A percentile compares a stretch with the other conserved stretches of the same genome.
These are phyloP conservation scores for Ogataea nonfermentans DNA, from an alignment of 805 yeast genomes.

Conservation along the genomic window DNA sequence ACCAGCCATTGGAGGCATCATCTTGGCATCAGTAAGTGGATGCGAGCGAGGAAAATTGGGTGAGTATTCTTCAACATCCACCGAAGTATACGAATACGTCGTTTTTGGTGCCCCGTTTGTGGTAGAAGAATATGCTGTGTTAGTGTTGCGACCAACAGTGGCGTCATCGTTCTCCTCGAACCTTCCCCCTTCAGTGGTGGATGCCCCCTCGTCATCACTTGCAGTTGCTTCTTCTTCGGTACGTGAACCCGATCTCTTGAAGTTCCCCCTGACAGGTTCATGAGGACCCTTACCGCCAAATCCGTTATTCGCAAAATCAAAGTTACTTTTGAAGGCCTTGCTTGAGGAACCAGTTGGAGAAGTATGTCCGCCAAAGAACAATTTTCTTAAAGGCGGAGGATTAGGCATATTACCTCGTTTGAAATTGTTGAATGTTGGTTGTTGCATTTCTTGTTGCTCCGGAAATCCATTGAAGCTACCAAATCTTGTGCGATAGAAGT, in stretches of 20 bases:
- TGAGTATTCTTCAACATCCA: slow-evolving; percentile 26
- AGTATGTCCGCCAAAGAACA: slow-evolving; percentile 16
- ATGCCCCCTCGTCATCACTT: slow-evolving; percentile 18
- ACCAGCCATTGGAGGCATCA: slow-evolving; percentile 13
- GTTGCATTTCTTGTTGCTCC: slow-evolving; percentile 15
- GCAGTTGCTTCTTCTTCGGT: slow-evolving; percentile 15
- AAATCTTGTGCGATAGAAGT: slow-evolving; percentile 18
- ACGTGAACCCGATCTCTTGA: slow-evolving; percentile 9
- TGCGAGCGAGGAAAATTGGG: slow-evolving; percentile 14
- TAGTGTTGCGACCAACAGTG: slow-evolving; percentile 23
- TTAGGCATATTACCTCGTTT: slow-evolving; percentile 10
- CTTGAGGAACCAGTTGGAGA: slow-evolving; percentile 17
- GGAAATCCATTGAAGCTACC: slow-evolving; percentile 20
- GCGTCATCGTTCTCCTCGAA: slow-evolving; percentile 24
- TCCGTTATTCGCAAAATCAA: slow-evolving; percentile 15
- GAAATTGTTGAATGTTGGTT: slow-evolving; percentile 10
- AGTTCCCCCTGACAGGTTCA: slow-evolving; percentile 6
- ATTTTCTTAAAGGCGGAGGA: slow-evolving; percentile 19
- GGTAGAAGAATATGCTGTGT: slow-evolving; percentile 27
- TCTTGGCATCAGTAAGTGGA: slow-evolving; percentile 10
- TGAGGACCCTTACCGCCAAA: slow-evolving; percentile 6
- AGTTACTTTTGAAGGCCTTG: slow-evolving; percentile 16
- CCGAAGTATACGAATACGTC: slow-evolving; percentile 29
- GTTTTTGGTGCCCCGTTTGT: slow-evolving; percentile 30
- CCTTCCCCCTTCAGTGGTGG: slow-evolving; percentile 6